A percentile compares a stretch with the other conserved stretches of the same genome.
phyloP scores from a whole-genome alignment of 192 early-diverging fungal species.

The Rhizophagus clarus region DNA sequence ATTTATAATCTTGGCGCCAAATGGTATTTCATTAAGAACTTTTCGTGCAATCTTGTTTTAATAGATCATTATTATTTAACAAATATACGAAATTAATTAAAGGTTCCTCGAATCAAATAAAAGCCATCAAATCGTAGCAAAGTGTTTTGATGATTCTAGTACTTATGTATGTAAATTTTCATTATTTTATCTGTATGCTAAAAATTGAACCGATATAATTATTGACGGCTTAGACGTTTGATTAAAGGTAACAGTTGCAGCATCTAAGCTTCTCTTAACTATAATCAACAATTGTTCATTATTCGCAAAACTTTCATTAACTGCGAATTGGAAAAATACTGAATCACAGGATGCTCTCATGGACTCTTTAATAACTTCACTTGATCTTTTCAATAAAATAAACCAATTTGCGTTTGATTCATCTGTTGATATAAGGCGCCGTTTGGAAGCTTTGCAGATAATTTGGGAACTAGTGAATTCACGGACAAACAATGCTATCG shows the following conservation, averaged over 20 bases:
- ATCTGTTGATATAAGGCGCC: slow-evolving; percentile 31
- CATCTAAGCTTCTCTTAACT: slow-evolving; percentile 44
- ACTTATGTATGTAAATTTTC: slow-evolving; percentile 43
- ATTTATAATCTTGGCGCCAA: slow-evolving; percentile 40
- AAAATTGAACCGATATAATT: background rate
- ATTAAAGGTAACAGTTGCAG: slow-evolving; percentile 43
- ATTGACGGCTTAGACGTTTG: background rate
- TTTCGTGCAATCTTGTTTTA: background rate
- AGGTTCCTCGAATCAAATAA: slow-evolving; percentile 45
- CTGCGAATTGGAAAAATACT: background rate
- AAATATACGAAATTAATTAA: background rate
- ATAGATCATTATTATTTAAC: background rate
- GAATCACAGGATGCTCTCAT: slow-evolving; percentile 36
- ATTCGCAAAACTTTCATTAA: slow-evolving; percentile 16
- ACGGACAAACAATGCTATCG: slow-evolving; percentile 32
- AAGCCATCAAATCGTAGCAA: slow-evolving; percentile 35
- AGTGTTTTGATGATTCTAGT: slow-evolving; percentile 47
- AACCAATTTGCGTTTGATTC: slow-evolving; percentile 38
- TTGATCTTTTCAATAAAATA: slow-evolving; percentile 43
- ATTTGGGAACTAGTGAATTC: slow-evolving; percentile 46
- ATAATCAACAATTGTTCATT: slow-evolving; percentile 41
- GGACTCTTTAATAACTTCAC: slow-evolving; percentile 38
- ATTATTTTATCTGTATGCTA: background rate
- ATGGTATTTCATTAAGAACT: slow-evolving; percentile 36
- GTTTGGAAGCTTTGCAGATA: slow-evolving; percentile 50